Evolutionary conservation across 2,329 filamentous ascomycete genomes (phyloP).

Genomic region (Diaporthe aspalathi): DNA sequence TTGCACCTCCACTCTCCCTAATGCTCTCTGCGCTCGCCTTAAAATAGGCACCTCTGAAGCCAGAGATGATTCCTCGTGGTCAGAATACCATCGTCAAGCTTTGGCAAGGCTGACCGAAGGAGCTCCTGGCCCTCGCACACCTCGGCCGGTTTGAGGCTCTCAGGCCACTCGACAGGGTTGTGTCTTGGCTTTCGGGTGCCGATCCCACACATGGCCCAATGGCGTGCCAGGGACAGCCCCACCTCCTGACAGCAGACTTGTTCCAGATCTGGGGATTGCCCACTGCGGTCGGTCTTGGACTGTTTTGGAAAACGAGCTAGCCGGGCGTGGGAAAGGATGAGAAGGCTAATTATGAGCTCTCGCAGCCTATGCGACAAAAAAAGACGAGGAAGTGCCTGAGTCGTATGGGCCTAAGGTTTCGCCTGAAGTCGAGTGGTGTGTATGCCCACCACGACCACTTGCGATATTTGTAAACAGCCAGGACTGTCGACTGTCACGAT

Average conservation of each 20-base stretch:
- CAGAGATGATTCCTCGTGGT: background rate
- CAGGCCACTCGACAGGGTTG: conserved; percentile 21
- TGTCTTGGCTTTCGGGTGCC: conserved; percentile 31
- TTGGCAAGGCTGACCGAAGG: conserved; percentile 3
- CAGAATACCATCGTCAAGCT: background rate
- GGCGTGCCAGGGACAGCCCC: background rate
- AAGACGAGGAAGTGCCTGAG: background rate
- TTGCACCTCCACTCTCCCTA: background rate
- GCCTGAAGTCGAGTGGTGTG: conserved; percentile 23
- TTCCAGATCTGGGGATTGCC: conserved; percentile 30
- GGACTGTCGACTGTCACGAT: conserved; percentile 11
- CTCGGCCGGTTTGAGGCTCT: conserved; percentile 22
- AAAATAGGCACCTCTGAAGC: background rate
- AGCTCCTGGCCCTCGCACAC: background rate
- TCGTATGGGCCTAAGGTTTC: conserved; percentile 26
- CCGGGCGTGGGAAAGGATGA: background rate
- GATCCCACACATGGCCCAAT: conserved; percentile 9
- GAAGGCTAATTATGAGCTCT: background rate
- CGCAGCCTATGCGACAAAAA: conserved; percentile 2
- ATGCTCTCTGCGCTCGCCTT: background rate
- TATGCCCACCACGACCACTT: background rate
- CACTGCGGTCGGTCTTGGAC: conserved; percentile 7
- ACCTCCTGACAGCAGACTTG: conserved; percentile 32
- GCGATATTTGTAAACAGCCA: conserved; percentile 15
- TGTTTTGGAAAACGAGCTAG: conserved; percentile 24